phyloP scores from a whole-genome alignment of 495 filamentous ascomycete species.

The Podospora fimiseda region DNA sequence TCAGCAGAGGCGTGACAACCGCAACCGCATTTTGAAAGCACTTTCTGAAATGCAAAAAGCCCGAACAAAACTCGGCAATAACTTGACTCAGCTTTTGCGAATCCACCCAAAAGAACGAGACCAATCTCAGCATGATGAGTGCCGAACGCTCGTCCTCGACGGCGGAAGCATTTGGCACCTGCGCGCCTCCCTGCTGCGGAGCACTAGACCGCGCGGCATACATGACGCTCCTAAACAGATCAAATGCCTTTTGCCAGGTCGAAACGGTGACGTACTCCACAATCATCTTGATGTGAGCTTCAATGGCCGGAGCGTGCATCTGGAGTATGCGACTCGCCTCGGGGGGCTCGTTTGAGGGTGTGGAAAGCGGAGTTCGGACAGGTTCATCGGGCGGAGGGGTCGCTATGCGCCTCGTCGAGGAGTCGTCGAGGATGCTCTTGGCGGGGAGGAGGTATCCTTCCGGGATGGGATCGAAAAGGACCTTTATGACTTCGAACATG shows the following conservation, averaged over 20 bases:
- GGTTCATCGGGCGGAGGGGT: conserved; percentile 28
- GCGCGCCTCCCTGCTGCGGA: conserved; percentile 26
- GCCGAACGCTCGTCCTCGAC: conserved; percentile 48
- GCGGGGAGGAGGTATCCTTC: conserved; percentile 42
- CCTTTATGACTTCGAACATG: conserved; percentile 38
- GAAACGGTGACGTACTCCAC: conserved; percentile 56
- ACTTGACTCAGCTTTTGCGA: conserved; percentile 50
- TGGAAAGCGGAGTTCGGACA: conserved; percentile 29
- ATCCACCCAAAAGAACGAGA: conserved; percentile 56
- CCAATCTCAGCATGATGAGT: conserved; percentile 45
- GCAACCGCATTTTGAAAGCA: conserved; percentile 56
- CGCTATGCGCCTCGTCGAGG: conserved; percentile 26
- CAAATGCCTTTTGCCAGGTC: conserved; percentile 52
- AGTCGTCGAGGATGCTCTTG: conserved; percentile 41
- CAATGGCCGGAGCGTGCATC: conserved; percentile 33
- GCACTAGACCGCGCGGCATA: conserved; percentile 41
- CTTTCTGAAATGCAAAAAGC: conserved; percentile 56
- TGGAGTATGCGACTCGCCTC: conserved; percentile 29
- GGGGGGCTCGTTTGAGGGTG: conserved; percentile 37
- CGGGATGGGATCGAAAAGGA: conserved; percentile 40
- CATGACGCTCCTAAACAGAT: conserved; percentile 45
- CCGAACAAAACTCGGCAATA: conserved; percentile 57
- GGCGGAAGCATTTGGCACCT: conserved; percentile 32
- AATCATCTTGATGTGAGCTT: conserved; percentile 43
- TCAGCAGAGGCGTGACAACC: conserved; percentile 49